phyloP scores from a whole-genome alignment of 257 asterid genomes.

The Galeopsis tetrahit region DNA sequence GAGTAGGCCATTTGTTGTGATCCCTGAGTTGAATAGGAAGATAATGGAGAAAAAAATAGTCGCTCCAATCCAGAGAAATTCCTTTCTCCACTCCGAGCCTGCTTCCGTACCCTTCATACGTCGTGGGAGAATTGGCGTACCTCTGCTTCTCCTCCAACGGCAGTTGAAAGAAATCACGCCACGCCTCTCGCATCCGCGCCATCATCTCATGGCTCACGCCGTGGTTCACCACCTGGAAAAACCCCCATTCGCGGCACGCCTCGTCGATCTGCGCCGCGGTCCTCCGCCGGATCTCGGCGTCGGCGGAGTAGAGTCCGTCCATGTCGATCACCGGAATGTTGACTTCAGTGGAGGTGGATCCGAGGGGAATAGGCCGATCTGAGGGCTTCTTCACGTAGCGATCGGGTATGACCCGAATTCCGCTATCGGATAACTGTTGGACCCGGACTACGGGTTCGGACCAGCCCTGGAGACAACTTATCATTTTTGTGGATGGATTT shows the following conservation, averaged over 20 bases:
- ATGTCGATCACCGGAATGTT: constrained; percentile 61
- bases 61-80: constrained; percentile 82
- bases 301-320: constrained; percentile 48
- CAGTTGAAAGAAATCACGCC: constrained; percentile 77
- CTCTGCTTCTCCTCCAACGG: constrained; percentile 74
- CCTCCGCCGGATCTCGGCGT: constrained; percentile 37
- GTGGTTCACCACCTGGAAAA: constrained; percentile 90
- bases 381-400: constrained; percentile 72
- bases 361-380: constrained; percentile 50
- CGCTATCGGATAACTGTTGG: constrained; percentile 76
- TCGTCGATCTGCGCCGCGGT: constrained; percentile 41
- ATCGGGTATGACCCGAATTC: constrained; percentile 69
- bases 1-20: constrained; percentile 71
- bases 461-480: constrained; percentile 66
- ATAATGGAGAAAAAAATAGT: constrained; percentile 72
- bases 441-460: constrained; percentile 88
- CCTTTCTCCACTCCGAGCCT: constrained; percentile 80
- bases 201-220: constrained; percentile 67
- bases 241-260: constrained; percentile 94
- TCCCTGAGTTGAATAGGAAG: constrained; percentile 62
- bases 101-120: constrained; percentile 95
- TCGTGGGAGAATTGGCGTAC: constrained; percentile 67
- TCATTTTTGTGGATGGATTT: constrained; percentile 29
- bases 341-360: neutral
- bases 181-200: constrained; percentile 51